Evolutionary conservation across 1,284 basidiomycete genomes (phyloP), one percentile per base, ranked within the genome.

Genomic region (Cryptococcus sp.): DNA sequence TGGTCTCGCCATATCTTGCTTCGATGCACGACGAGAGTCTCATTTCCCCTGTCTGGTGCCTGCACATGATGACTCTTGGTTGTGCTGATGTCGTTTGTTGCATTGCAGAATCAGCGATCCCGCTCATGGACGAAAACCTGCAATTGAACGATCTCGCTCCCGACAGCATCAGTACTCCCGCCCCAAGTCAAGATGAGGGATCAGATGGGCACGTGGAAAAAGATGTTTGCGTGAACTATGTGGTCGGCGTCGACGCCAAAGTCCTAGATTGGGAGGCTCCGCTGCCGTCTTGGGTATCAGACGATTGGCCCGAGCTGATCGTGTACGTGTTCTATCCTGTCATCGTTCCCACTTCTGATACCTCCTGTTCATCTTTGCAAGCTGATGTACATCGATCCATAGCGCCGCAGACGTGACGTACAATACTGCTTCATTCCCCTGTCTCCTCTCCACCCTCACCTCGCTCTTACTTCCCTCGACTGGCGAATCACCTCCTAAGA

Each of bases 401-500:
- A 91, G 91, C 55, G 91, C 93, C 84, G 89, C 91, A 15, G 91
- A 94, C 69, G 89, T 93, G 10, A 88, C 90, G 0, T 93, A 93
- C 80, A 93, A 93, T 77, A 91, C 89, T 0, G 79, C 85, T 0
- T 89, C 90, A 1, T 94, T 93, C 76, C 84, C 87, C 6, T 58
- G 65, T 0, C 69, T 79, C 11, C 57, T 77, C 10, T 53, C 45
- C 7, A 78, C 78, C 3, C 63, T 79, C 2, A 56, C 56, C 17
- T 40, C 62, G 1, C 66, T 78, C 2, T 65, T 79, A 8, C 11
- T 39, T 11, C 61, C 25, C 19, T 47, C 56, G 13, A 22, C 47
- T 16, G 22, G 17, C 6, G 11, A 20, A 27, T 25, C 38, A 15
- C 8, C 58, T 0, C 4, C 54, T 15, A 20, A 38, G n/a, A 40